Evolutionary conservation across 345 rosid species (phyloP).

Genomic region (Gossypium sturtianum): DNA sequence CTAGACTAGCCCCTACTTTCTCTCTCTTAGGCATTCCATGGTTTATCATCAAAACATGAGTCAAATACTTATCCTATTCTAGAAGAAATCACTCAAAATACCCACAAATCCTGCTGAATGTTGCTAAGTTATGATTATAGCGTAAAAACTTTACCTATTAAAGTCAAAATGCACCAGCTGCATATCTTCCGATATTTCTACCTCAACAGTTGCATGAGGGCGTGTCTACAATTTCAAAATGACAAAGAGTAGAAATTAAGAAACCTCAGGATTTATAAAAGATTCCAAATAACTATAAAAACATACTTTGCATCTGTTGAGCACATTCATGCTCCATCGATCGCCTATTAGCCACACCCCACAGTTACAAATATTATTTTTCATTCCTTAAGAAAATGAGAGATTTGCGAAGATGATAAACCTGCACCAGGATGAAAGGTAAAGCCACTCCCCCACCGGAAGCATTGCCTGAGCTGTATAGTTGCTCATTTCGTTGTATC

Average conservation of each 20-base stretch:
- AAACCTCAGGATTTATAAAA: conserved; percentile 13
- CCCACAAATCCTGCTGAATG: neutral
- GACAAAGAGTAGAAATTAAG: conserved; percentile 1
- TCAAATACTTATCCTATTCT: neutral
- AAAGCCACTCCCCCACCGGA: conserved; percentile 88
- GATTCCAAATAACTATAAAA: neutral
- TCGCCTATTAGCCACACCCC: neutral
- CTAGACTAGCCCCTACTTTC: neutral
- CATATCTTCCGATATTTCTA: conserved; percentile 99
- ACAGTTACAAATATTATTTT: neutral
- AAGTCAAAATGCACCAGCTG: conserved; percentile 99
- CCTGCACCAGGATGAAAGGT: conserved; percentile 99
- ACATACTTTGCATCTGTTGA: neutral
- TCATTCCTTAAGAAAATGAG: neutral
- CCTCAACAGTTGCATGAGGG: conserved; percentile 99
- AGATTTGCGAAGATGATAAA: conserved; percentile 24
- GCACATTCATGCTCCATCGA: neutral
- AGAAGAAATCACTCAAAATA: neutral
- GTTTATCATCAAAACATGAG: neutral
- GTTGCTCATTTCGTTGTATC: conserved; percentile 75
- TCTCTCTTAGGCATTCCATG: neutral
- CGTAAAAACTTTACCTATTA: conserved; percentile 54
- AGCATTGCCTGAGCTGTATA: conserved; percentile 72
- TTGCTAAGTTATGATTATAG: neutral
- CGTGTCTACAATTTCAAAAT: conserved; percentile 54